Base-by-base conservation (phyloP, 805 yeast genomes). In the Ascoidea rubescens region DNA sequence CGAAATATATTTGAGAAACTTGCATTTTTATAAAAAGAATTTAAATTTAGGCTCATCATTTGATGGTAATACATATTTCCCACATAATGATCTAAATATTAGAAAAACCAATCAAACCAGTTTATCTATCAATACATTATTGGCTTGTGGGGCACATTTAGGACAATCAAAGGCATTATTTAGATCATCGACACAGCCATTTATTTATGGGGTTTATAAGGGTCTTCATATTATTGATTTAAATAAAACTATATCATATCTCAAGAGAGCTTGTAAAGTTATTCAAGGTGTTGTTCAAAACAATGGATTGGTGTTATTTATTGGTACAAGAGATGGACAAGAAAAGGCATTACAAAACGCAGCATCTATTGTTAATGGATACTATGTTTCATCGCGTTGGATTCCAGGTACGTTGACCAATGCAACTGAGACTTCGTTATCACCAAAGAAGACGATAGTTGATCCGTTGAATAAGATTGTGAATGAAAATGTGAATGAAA, bases 321-420 rank as follows among this genome's bases (percentile, higher is more conserved):
- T 93, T 30, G 98, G 98, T 31, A 84, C 96, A 7, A 74, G 84
- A 52, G 79, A 80, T 50, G 90, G 88, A 51, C 93, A 87, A 61
- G 78, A 78, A 55, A 74, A 84, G 52, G 75, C 88, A 0, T 78
- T 93, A 49, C 82, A 81, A 61, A 79, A 75, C 55, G 96, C 96
- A 8, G 95, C 98, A 1, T 69, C 72, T 48, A 77, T 95, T 58
- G 71, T 82, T 52, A 74, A 79, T 53, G 96, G 95, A 14, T 88
- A 80, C 67, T 89, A 84, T 62, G 90, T 93, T 21, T 73, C 84
- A 28, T 75, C 80, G 48, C 80, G 89, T 63, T 93, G 99, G 99
- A 78, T 87, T 54, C 96, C 97, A 1, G 99, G 99, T 58, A 85
- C 95, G 30, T 74, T 93, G 58, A 88, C 98, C 48, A 93, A 93